Evolutionary conservation across 2,329 filamentous ascomycete genomes (phyloP), one percentile per base, ranked within the genome.

Genomic region (Cladobotryum mycophilum): DNA sequence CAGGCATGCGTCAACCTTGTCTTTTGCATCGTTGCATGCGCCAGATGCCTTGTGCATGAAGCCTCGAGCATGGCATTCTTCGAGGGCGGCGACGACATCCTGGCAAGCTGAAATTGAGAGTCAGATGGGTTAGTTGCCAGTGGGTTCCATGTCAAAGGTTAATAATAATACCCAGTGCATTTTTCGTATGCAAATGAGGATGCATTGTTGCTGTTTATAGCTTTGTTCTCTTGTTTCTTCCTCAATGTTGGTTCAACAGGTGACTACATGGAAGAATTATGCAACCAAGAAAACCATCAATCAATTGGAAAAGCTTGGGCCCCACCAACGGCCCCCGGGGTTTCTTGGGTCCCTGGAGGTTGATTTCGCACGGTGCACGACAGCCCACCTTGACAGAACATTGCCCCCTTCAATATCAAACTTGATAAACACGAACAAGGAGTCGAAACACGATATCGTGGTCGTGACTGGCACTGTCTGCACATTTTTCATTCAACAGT

Each of bases 111-210:
- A 25, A 37, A 48, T 42, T 38, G 20, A n/a, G n/a, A 37, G 54
- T 66, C 36, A 65, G 61, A 35, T 7, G 3, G 15, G 45, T 47
- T n/a, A n/a, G n/a, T 20, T 3, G 3, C 36, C 11, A 14, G 18
- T 7, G 8, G 30, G 8, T 38, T 12, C 38, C n/a, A 41, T 41
- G 3, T 6, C 6, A 4, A 3, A 4, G 8, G 7, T 22, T 15
- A 7, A 35, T 13, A 7, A 35, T 13, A 36, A 64, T 79, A 96
- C 92, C 91, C 60, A 81, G 77, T 61, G 95, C 95, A 66, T 96
- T 86, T 67, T 93, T 89, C 25, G 89, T 96, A 67, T 97, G 91
- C 2, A 99, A 76, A 74, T 96, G 92, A 49, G 93, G 95, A 88
- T 99, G 93, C 93, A 99, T 99, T 41, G 61, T 81, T 67, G 52